Evolutionary conservation across 495 filamentous ascomycete genomes (phyloP), one percentile per base, ranked within the genome.

Genomic region (Aspergillus biplanus): DNA sequence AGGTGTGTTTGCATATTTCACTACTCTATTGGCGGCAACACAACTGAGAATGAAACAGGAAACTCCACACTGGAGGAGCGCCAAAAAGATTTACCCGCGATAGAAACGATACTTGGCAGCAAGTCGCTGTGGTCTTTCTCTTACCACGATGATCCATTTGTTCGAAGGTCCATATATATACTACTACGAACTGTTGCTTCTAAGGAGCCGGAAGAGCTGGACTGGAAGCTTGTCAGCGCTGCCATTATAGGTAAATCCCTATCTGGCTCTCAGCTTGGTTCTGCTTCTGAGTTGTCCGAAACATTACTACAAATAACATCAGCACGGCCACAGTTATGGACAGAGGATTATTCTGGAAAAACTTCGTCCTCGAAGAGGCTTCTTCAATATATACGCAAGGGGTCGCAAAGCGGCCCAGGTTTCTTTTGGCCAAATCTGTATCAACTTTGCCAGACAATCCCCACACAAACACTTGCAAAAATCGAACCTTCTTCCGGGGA

Each of bases 91-190:
- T 56, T 80, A 15, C 21, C 66, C 11, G 65, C 73, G 13, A 80
- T 88, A 59, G 81, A 85, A 34, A 75, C 68, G 4, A 81, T 96
- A 56, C 76, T 97, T 21, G 73, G 75, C 6, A 86, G 89, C 62
- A 81, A 84, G 35, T 83, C 87, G 27, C 67, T 98, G 5, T 98
- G 95, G 94, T 79, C 81, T n/a, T 85, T 95, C 66, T 85, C 85
- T 8, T 75, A 81, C 34, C 76, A 87, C 62, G 72, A 85, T 12
- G 93, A 98, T 70, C 65, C 87, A 13, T 86, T 82, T 68, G 88
- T 97, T 7, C 86, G 96, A 52, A 85, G 86, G 42, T 79, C 89
- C 3, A 73, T 89, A 3, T 92, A 90, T 70, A 82, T 85, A 46
- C 79, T 99, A 35, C 70, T 96, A 5, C 77, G 79, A n/a, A 73